Evolutionary conservation across 2,329 filamentous ascomycete species (phyloP).

Genomic region (Nigrospora oryzae): DNA sequence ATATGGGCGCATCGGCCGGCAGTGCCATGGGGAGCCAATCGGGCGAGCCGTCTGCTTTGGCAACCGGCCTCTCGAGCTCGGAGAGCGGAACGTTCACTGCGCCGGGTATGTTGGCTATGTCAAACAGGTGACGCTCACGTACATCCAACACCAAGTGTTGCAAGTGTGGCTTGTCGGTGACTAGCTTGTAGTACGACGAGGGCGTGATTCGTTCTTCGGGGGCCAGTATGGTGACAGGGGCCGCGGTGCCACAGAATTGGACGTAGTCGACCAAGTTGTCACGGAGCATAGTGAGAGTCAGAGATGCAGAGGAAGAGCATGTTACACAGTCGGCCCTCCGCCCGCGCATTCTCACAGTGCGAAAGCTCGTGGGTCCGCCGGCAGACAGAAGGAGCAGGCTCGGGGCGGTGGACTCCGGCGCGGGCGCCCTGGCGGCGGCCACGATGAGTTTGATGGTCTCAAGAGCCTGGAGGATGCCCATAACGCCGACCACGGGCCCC

Average conservation of each 20-base stretch:
- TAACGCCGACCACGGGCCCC: conserved; percentile 83
- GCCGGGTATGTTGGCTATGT: conserved; percentile 66
- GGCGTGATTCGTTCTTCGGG: conserved; percentile 62
- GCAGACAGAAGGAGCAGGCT: conserved; percentile 40
- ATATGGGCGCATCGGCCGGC: conserved; percentile 45
- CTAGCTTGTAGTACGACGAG: conserved; percentile 41
- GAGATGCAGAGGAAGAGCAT: conserved; percentile 56
- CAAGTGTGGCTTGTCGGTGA: conserved; percentile 4
- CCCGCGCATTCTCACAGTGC: conserved; percentile 65
- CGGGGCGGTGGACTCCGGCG: conserved; percentile 14
- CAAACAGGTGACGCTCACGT: conserved; percentile 75
- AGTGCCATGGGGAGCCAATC: conserved; percentile 31
- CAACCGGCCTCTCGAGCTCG: conserved; percentile 26
- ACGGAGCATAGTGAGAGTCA: conserved; percentile 55
- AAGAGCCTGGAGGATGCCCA: conserved; percentile 87
- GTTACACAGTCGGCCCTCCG: conserved; percentile 65
- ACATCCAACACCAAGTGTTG: conserved; percentile 68
- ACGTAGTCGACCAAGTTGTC: conserved; percentile 71
- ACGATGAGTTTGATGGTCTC: conserved; percentile 81
- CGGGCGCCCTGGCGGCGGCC: conserved; percentile 15
- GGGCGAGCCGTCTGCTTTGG: conserved; percentile 12
- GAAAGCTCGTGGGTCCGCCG: conserved; percentile 44
- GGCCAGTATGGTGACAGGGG: conserved; percentile 46
- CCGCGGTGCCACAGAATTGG: conserved; percentile 67
- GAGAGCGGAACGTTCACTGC: conserved; percentile 71